Evolutionary conservation across 2,329 filamentous ascomycete genomes (phyloP), one percentile per base, ranked within the genome.

Genomic region (Verticillium nonalfalfae): DNA sequence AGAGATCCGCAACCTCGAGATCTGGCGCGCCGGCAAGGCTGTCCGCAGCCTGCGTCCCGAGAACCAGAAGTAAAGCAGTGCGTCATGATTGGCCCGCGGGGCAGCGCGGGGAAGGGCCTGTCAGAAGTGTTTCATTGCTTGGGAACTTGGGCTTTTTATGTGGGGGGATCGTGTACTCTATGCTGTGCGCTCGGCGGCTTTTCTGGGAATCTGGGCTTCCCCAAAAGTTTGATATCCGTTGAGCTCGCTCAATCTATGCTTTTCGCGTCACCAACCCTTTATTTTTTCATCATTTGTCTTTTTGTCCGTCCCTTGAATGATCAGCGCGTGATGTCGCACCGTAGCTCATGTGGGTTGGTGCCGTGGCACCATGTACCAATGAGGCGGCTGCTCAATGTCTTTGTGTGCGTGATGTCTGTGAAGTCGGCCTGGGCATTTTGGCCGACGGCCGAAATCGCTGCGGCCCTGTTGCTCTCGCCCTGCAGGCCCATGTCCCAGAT

Each of bases 1-100:
- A 83, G 95, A 98, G 85, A 98, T 99, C 83, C 90, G 94, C 74
- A 86, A 93, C 75, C 83, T 99, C 74, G 95, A 99, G 87, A 99
- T 99, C 87, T 99, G 95, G 95, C 88, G 91, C 75, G 95, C 95
- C 68, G 95, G 95, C 79, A 98, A 97, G 89, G 91, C 95, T 72
- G 95, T 99, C 73, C 90, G 94, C 40, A 83, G 86, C 74, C 90
- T 95, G 75, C 90, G 91, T 75, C 91, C 90, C 69, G 90, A 95
- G 85, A 94, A 94, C 85, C 86, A 90, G 80, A 89, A 90, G 79
- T 91, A 88, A 82, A 36, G 65, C 57, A 60, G 59, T 45, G 4
- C 21, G 7, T 26, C 26, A 26, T 26, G 26, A 26, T 26, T n/a
- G 26, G 26, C 26, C 26, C 26, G 26, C 26, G 26, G 26, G 26